Evolutionary conservation across 202 grass and related monocot genomes (phyloP), one percentile per base, ranked within the genome.

Genomic region (Schoenoplectus triqueter): DNA sequence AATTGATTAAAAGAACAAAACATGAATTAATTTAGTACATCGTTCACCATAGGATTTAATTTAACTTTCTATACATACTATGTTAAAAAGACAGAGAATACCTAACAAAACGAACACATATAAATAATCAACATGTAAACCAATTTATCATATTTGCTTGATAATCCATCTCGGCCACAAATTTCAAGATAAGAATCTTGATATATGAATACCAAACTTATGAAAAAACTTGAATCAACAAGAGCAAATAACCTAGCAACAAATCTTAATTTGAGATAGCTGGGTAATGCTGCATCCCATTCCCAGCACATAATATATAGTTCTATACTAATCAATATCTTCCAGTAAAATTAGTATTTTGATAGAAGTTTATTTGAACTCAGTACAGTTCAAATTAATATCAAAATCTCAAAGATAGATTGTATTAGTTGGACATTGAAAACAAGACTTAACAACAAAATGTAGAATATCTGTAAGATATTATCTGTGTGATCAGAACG

Each of bases 211-310:
- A 14, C 20, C 11, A 41, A 7, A 22, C 6, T 19, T 20, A 19
- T 48, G 6, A 0, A 6, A 70, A 70, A 46, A 45, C 14, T 52
- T 76, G 20, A 55, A 39, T 54, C 10, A 76, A 76, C 0, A 76
- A 49, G 56, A 55, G 21, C 13, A 14, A 10, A 55, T 0, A 56
- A 78, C 52, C 73, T 42, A 15, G 21, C 22, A 42, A 9, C 52
- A 78, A 78, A 41, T 60, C 11, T 50, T 59, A 78, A 78, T 42
- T 60, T 78, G 51, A 39, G 73, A n/a, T n/a, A 57, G 20, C 8
- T 11, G 48, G 19, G 20, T 13, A 54, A 31, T 47, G 9, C 50
- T 15, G 11, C 0, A 39, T 51, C 54, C 13, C 56, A 59, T 14
- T 31, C 31, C 0, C 14, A 54, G 11, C 19, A 77, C 21, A 77